These are phyloP conservation scores for Hypoxylon rickii DNA, from an alignment of 495 filamentous ascomycete species.

Conservation along the genomic window DNA sequence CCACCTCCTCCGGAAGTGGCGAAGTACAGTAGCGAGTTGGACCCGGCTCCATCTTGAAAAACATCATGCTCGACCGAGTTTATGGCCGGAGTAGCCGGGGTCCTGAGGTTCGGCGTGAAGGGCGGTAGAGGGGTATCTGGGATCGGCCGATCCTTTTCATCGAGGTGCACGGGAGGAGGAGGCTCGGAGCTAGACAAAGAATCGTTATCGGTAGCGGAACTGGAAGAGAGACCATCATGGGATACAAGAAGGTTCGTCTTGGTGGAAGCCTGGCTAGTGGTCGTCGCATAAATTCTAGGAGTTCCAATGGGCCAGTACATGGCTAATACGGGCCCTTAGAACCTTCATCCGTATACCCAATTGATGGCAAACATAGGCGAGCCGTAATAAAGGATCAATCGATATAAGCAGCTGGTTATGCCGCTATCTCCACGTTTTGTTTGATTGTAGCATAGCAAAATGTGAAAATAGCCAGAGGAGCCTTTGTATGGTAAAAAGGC, in stretches of 20 bases:
- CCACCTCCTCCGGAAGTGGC: slow-evolving; percentile 20
- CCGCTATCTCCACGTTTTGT: slow-evolving; percentile 19
- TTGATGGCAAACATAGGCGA: slow-evolving; percentile 11
- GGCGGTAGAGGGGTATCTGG: slow-evolving; percentile 32
- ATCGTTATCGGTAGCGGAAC: slow-evolving; percentile 35
- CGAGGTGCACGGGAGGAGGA: slow-evolving; percentile 35
- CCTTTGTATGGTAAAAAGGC: slow-evolving; percentile 6
- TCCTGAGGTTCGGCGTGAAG: slow-evolving; percentile 50
- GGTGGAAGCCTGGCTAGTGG: slow-evolving; percentile 58
- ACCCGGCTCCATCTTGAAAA: slow-evolving; percentile 36
- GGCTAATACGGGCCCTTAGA: slow-evolving; percentile 47
- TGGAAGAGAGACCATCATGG: slow-evolving; percentile 46
- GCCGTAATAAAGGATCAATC: not conserved
- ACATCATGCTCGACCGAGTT: slow-evolving; percentile 57
- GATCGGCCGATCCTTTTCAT: slow-evolving; percentile 33
- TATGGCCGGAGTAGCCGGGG: slow-evolving; percentile 57
- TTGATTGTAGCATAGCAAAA: slow-evolving; percentile 19
- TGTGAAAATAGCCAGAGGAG: slow-evolving; percentile 16
- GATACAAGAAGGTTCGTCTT: slow-evolving; percentile 43
- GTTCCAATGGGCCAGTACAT: slow-evolving; percentile 99
- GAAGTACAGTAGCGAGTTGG: slow-evolving; percentile 30
- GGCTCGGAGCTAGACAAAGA: slow-evolving; percentile 39
- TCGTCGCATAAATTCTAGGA: slow-evolving; percentile 82
- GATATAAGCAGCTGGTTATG: slow-evolving; percentile 25
- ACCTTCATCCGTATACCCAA: slow-evolving; percentile 35